These are phyloP conservation scores for Macrophomina tecta DNA, from an alignment of 2,329 filamentous ascomycete genomes.

Conservation along the genomic window DNA sequence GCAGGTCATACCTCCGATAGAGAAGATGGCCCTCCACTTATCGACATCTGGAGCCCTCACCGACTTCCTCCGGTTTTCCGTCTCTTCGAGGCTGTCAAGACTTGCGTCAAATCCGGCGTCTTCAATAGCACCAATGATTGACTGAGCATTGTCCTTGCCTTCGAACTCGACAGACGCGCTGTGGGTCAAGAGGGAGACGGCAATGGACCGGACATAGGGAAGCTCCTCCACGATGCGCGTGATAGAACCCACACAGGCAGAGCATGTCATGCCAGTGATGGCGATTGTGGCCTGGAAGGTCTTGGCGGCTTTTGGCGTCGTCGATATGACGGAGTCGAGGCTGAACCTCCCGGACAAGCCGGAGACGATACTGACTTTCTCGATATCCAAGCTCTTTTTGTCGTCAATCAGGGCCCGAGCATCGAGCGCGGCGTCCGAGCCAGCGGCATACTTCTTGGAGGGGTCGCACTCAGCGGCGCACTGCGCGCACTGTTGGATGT, in stretches of 20 bases:
- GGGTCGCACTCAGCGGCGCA: conserved; percentile 38
- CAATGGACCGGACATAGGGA: conserved; percentile 32
- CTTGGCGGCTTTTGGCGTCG: background rate
- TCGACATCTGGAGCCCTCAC: conserved; percentile 31
- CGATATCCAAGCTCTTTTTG: conserved; percentile 7
- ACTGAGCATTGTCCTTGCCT: conserved; percentile 30
- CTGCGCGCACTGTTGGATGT: conserved; percentile 44
- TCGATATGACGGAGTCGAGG: conserved; percentile 25
- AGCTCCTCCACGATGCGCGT: conserved; percentile 31
- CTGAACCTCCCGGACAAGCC: conserved; percentile 20
- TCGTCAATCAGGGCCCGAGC: conserved; percentile 3
- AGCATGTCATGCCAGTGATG: conserved; percentile 32
- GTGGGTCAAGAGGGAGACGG: conserved; percentile 33
- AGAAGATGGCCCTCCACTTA: conserved; percentile 51
- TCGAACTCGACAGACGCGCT: conserved; percentile 34
- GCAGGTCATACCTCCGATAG: conserved; percentile 64
- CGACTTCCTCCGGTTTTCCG: conserved; percentile 15
- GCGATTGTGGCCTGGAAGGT: conserved; percentile 28
- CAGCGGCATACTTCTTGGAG: conserved; percentile 17
- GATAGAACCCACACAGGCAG: conserved; percentile 32
- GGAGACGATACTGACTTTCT: conserved; percentile 24
- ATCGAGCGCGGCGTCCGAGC: conserved; percentile 12
- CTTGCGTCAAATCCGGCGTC: conserved; percentile 36
- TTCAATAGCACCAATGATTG: conserved; percentile 32
- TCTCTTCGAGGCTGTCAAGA: conserved; percentile 31